Evolutionary conservation across 2,329 filamentous ascomycete species (phyloP).

Genomic region (Setomelanomma holmii): DNA sequence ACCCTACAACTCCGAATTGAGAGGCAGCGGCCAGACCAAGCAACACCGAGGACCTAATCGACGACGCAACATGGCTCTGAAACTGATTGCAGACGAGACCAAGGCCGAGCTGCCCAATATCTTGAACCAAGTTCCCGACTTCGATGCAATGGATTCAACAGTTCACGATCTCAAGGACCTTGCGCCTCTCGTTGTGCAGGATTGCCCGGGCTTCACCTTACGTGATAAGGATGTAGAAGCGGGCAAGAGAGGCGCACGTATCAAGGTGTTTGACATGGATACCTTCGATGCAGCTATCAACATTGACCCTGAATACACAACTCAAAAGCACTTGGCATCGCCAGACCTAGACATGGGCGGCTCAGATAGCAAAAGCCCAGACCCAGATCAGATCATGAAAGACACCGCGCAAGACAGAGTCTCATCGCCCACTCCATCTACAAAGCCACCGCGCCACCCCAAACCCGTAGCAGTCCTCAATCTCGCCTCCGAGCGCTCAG

Average conservation of each 20-base stretch:
- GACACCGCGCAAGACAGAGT: conserved; percentile 2
- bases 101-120: conserved; percentile 29
- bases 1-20: conserved; percentile 4
- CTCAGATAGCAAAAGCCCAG: not conserved
- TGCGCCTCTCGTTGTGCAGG: conserved; percentile 17
- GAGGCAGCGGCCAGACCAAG: conserved; percentile 1
- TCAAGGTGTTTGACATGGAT: conserved; percentile 41
- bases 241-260: conserved; percentile 32
- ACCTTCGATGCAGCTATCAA: conserved; percentile 43
- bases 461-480: conserved; percentile 68
- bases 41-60: conserved; percentile 23
- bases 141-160: conserved; percentile 27
- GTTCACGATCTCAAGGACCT: conserved; percentile 24
- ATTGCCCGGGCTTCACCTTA: conserved; percentile 32
- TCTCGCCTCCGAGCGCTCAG: conserved; percentile 64
- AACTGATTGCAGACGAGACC: conserved; percentile 34
- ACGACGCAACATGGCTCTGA: conserved; percentile 31
- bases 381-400: not conserved
- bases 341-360: not conserved
- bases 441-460: conserved; percentile 1
- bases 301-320: conserved; percentile 28
- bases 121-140: conserved; percentile 20
- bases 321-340: conserved; percentile 12
- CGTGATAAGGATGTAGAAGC: conserved; percentile 17
- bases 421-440: not conserved